phyloP scores from a whole-genome alignment of 2,329 filamentous ascomycete species.

The Colletotrichum sp. region DNA sequence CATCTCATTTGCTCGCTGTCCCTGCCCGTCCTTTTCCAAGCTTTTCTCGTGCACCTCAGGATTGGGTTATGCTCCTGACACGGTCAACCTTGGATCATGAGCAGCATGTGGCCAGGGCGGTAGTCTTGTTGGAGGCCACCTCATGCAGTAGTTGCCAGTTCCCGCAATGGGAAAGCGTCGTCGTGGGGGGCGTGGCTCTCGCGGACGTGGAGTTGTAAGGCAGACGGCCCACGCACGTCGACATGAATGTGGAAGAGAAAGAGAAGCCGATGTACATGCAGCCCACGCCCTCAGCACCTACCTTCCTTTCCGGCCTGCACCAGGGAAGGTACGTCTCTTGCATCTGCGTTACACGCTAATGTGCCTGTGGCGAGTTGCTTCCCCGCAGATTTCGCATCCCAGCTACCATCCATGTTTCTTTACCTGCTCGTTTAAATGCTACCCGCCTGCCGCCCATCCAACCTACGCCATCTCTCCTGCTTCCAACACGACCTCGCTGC shows the following conservation, averaged over 20 bases:
- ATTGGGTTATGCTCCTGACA: not conserved
- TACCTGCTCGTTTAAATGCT: conserved; percentile 7
- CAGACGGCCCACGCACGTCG: not conserved
- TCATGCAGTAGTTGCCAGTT: not conserved
- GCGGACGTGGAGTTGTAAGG: not conserved
- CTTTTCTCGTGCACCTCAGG: not conserved
- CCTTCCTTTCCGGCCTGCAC: not conserved
- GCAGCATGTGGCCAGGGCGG: not conserved
- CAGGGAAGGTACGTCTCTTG: conserved; percentile 6
- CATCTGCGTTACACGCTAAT: conserved; percentile 15
- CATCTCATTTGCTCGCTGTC: not conserved
- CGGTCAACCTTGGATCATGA: not conserved
- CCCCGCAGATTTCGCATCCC: conserved; percentile 17
- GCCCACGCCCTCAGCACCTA: not conserved
- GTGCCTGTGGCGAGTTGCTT: conserved; percentile 17
- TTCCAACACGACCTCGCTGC: not conserved
- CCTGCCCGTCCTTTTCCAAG: not conserved
- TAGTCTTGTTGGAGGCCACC: not conserved
- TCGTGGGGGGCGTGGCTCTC: not conserved
- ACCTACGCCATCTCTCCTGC: not conserved
- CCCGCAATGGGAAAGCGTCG: not conserved
- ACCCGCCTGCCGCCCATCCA: not conserved
- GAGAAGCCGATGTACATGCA: not conserved
- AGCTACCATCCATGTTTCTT: not conserved
- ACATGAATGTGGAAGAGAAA: not conserved